These are phyloP conservation scores for Beauveria sp. DNA, from an alignment of 2,329 filamentous ascomycete genomes.

Conservation along the genomic window DNA sequence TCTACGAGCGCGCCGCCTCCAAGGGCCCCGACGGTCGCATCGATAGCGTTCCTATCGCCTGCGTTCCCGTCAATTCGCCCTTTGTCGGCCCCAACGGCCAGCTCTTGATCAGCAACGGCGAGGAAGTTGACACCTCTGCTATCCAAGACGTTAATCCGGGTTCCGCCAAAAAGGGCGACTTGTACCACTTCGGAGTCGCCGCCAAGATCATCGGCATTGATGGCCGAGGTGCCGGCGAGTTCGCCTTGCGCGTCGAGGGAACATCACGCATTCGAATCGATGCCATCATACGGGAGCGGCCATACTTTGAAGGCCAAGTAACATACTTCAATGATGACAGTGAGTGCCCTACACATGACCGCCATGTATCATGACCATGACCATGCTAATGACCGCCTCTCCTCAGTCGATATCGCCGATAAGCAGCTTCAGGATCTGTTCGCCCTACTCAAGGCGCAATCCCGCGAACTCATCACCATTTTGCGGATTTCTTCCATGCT, in stretches of 20 bases:
- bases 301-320: conserved; percentile 81
- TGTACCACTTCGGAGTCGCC: conserved; percentile 77
- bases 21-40: conserved; percentile 57
- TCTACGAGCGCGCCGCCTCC: conserved; percentile 69
- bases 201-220: conserved; percentile 74
- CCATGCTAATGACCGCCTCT: conserved; percentile 1
- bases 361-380: background rate
- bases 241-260: conserved; percentile 82
- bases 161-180: conserved; percentile 58
- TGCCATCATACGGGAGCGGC: conserved; percentile 57
- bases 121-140: conserved; percentile 37
- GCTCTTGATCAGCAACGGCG: conserved; percentile 61
- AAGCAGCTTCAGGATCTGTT: conserved; percentile 64
- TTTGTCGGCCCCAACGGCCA: conserved; percentile 68
- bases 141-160: conserved; percentile 47
- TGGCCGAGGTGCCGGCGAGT: conserved; percentile 65
- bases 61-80: conserved; percentile 75
- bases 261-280: conserved; percentile 69
- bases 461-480: conserved; percentile 77
- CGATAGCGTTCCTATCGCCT: conserved; percentile 70
- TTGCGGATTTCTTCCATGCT: conserved; percentile 80
- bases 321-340: conserved; percentile 62
- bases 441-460: conserved; percentile 71
- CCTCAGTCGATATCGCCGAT: conserved; percentile 35
- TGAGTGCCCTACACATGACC: conserved; percentile 28